Evolutionary conservation across 2,329 filamentous ascomycete species (phyloP).

Genomic region (Calonectria honghensis): DNA sequence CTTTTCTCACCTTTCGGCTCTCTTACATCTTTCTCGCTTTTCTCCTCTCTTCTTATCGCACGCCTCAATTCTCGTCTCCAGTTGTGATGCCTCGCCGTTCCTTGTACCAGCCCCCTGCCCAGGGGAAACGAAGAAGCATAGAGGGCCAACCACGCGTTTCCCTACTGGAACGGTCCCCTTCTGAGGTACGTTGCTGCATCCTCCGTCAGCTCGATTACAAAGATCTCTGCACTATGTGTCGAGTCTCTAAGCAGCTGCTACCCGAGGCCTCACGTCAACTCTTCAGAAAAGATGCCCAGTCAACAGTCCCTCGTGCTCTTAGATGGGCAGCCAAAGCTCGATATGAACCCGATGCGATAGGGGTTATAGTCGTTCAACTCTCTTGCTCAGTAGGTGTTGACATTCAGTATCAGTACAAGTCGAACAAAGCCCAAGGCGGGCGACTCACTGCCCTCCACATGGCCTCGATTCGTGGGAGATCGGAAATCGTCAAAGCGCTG

Average conservation of each 20-base stretch:
- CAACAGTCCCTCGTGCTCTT: background rate
- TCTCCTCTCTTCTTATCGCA: background rate
- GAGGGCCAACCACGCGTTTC: background rate
- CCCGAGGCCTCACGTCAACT: background rate
- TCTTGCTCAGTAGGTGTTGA: background rate
- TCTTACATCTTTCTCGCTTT: background rate
- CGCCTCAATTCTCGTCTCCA: background rate
- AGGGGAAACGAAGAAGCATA: background rate
- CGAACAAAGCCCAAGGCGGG: too few relatives aligned
- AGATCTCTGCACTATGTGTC: background rate
- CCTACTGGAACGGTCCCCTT: background rate
- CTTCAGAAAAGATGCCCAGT: background rate
- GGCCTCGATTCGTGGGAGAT: background rate
- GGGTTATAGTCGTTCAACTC: background rate
- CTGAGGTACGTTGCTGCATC: background rate
- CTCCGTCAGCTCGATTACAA: background rate
- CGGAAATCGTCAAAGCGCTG: background rate
- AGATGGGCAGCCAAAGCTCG: conserved; percentile 3
- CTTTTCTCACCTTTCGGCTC: background rate
- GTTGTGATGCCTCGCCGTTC: background rate
- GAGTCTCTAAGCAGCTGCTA: background rate
- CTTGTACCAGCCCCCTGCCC: background rate
- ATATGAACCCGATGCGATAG: background rate
- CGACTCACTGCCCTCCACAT: conserved; percentile 9
- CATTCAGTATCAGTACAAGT: background rate